Evolutionary conservation across 495 filamentous ascomycete species (phyloP).

Genomic region (Parachaetomium inaequale): DNA sequence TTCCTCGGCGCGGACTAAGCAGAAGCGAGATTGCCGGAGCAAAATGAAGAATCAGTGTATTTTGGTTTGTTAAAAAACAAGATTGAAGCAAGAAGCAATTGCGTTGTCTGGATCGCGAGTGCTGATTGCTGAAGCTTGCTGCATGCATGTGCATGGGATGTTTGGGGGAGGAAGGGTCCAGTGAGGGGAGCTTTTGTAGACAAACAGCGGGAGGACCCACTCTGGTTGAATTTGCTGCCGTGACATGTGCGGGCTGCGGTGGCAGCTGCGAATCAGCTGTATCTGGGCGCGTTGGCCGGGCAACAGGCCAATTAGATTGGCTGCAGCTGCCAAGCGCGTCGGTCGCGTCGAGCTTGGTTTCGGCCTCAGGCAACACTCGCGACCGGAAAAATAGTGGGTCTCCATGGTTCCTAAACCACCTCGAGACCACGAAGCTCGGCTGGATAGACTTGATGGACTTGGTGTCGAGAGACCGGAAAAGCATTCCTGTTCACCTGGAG

Average conservation of each 20-base stretch:
- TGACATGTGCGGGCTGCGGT: neutral
- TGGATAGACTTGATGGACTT: too few species aligned
- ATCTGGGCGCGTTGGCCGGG: neutral
- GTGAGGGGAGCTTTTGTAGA: neutral
- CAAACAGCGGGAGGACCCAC: neutral
- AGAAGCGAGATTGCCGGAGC: neutral
- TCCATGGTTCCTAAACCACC: too few species aligned
- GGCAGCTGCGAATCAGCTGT: neutral
- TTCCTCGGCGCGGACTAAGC: neutral
- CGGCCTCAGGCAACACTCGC: neutral
- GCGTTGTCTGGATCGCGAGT: neutral
- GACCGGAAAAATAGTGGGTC: neutral
- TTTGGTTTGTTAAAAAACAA: neutral
- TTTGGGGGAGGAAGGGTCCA: neutral
- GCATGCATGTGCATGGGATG: neutral
- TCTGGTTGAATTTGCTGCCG: neutral
- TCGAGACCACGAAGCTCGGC: too few species aligned
- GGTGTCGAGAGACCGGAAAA: too few species aligned
- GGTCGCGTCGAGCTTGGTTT: neutral
- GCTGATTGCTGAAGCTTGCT: neutral
- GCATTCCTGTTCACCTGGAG: too few species aligned
- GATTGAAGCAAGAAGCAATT: conserved; percentile 5
- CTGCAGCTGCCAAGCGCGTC: neutral
- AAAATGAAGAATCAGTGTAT: neutral
- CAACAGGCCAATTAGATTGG: neutral